Evolutionary conservation across 2,329 filamentous ascomycete genomes (phyloP).

Genomic region (Colletotrichum tanaceti): DNA sequence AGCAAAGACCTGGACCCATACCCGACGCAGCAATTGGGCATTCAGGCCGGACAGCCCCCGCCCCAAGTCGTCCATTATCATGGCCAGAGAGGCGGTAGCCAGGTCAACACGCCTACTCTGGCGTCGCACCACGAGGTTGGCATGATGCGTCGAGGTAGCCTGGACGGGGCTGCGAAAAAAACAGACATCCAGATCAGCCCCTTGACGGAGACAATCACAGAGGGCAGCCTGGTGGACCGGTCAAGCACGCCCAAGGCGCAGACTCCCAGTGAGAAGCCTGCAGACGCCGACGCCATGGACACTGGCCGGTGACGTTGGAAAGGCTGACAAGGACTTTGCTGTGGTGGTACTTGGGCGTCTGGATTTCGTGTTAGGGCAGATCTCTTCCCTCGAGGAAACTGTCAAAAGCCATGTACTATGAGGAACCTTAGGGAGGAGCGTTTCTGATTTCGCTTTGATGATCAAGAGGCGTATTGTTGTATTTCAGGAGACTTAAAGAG

Average conservation of each 20-base stretch:
- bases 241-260: slow-evolving; percentile 45
- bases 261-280: slow-evolving; percentile 41
- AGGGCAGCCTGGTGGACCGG: slow-evolving; percentile 49
- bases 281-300: slow-evolving; percentile 42
- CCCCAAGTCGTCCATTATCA: slow-evolving; percentile 76
- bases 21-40: slow-evolving; percentile 72
- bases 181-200: slow-evolving; percentile 53
- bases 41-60: slow-evolving; percentile 70
- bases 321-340: neutral
- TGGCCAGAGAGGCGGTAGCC: slow-evolving; percentile 74
- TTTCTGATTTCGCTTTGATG: slow-evolving; percentile 39
- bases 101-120: slow-evolving; percentile 72
- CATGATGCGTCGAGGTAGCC: slow-evolving; percentile 60
- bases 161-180: slow-evolving; percentile 56
- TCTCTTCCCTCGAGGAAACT: slow-evolving; percentile 8
- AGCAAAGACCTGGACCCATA: slow-evolving; percentile 77
- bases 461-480: slow-evolving; percentile 39
- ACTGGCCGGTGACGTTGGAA: slow-evolving; percentile 45
- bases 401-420: slow-evolving; percentile 40
- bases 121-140: slow-evolving; percentile 63
- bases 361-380: slow-evolving; percentile 15
- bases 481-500: slow-evolving; percentile 40
- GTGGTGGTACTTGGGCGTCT: neutral
- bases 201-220: slow-evolving; percentile 51
- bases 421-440: slow-evolving; percentile 39